A percentile compares a stretch with the other conserved stretches of the same genome.
phyloP scores from a whole-genome alignment of 192 early-diverging fungal species.

The Coemansia sp. region DNA sequence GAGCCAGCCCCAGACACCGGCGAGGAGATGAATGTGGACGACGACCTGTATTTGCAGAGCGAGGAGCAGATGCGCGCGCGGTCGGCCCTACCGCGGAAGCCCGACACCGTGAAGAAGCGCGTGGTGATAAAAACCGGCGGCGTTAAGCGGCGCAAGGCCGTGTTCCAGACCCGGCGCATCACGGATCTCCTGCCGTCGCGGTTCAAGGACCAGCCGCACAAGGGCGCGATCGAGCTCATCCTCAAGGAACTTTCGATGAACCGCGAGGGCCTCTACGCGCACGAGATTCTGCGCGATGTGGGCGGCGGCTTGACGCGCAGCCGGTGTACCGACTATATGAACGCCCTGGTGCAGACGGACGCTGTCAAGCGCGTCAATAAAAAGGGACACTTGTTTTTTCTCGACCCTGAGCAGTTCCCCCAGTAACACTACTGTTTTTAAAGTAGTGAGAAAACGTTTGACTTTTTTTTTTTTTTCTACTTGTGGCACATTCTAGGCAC shows the following conservation, averaged over 20 bases:
- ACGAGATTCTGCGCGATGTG: slow-evolving; percentile 43
- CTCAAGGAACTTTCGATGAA: slow-evolving; percentile 49
- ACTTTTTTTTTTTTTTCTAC: background rate
- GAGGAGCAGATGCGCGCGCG: slow-evolving; percentile 2
- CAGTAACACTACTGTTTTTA: slow-evolving; percentile 6
- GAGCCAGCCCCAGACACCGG: background rate
- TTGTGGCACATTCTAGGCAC: background rate
- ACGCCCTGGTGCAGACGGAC: slow-evolving; percentile 39
- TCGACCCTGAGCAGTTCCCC: slow-evolving; percentile 45
- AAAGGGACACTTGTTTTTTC: slow-evolving; percentile 51
- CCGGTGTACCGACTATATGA: slow-evolving; percentile 50
- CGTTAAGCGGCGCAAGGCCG: slow-evolving; percentile 32
- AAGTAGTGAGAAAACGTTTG: slow-evolving; percentile 1
- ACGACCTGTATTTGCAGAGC: background rate
- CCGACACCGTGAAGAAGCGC: slow-evolving; percentile 18
- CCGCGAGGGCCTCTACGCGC: slow-evolving; percentile 46
- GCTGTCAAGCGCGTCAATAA: slow-evolving; percentile 39
- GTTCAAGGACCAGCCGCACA: slow-evolving; percentile 45
- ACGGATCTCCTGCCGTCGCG: slow-evolving; percentile 36
- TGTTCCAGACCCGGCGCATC: slow-evolving; percentile 39
- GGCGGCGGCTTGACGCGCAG: slow-evolving; percentile 33
- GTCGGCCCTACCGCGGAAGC: background rate
- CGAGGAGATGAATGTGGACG: background rate
- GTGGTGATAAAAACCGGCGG: slow-evolving; percentile 39
- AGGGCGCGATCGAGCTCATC: slow-evolving; percentile 40